Percentiles rank a stretch among this genome's conserved stretches.
Evolutionary conservation across 2,329 filamentous ascomycete species (phyloP).

Genomic region (Cercospora canescens): DNA sequence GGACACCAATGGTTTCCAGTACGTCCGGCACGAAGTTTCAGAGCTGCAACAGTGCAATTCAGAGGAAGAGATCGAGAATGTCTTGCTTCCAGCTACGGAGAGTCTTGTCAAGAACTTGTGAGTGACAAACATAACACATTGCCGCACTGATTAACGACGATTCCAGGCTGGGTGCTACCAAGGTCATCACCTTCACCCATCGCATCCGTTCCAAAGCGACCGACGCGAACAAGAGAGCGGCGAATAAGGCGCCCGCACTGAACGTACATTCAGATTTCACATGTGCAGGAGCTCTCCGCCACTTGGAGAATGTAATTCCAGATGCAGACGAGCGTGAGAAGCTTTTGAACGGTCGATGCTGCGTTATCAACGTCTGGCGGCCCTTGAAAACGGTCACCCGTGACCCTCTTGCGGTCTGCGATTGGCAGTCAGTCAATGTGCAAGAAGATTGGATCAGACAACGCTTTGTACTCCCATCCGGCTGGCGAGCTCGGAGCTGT

Average conservation of each 20-base stretch:
- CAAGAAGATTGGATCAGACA: neutral
- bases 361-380: slow-evolving; percentile 12
- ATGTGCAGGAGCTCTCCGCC: neutral
- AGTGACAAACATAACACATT: too few species aligned
- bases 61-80: too few species aligned
- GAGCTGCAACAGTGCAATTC: too few species aligned
- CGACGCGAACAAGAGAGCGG: neutral
- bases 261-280: slow-evolving; percentile 6
- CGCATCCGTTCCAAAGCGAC: neutral
- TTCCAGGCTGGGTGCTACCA: slow-evolving; percentile 6
- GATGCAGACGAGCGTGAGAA: neutral
- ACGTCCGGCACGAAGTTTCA: too few species aligned
- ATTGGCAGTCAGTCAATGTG: neutral
- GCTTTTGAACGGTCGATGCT: neutral
- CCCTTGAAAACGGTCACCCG: slow-evolving; percentile 11
- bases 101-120: too few species aligned
- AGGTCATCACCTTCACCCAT: neutral
- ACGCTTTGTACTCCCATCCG: neutral
- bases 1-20: too few species aligned
- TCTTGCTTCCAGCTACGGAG: too few species aligned
- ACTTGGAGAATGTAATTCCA: neutral
- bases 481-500: slow-evolving; percentile 4
- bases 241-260: neutral
- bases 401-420: slow-evolving; percentile 11
- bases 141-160: too few species aligned